Percentiles rank a stretch among this genome's conserved stretches.
Conservation (phyloP, 2,329 filamentous ascomycete species). For the Ceratocystis lukuohia region DNA sequence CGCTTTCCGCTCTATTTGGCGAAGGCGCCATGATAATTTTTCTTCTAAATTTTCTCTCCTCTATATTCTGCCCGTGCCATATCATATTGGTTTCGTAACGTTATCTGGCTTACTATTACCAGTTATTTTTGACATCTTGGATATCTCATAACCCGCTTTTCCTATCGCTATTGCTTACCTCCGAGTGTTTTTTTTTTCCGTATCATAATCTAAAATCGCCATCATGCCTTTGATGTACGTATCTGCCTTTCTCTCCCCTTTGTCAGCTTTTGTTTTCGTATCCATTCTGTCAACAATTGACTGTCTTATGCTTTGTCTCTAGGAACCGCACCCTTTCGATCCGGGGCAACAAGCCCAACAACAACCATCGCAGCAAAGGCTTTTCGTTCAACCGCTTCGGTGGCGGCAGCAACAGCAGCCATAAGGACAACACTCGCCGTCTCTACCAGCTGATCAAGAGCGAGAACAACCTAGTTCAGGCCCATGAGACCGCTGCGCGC, state of each 20-base stretch:
- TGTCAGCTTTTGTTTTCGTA: no score
- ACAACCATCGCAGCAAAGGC: slow-evolving; percentile 43
- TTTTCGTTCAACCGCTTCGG: slow-evolving; percentile 83
- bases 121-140: not conserved
- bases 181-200: not conserved
- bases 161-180: not conserved
- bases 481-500: slow-evolving; percentile 71
- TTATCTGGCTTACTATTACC: slow-evolving; percentile 1
- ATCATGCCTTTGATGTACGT: slow-evolving; percentile 19
- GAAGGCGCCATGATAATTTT: not conserved
- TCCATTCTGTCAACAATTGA: not conserved
- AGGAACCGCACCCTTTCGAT: slow-evolving; percentile 19
- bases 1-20: not conserved
- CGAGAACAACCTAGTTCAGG: slow-evolving; percentile 74
- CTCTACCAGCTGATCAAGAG: slow-evolving; percentile 90
- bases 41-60: not conserved
- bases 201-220: not conserved
- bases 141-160: slow-evolving; percentile 5
- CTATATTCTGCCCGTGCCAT: not conserved
- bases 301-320: not conserved
- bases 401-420: slow-evolving; percentile 45
- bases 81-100: not conserved
- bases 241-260: not conserved
- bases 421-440: slow-evolving; percentile 78
- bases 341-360: slow-evolving; percentile 28